Percentiles rank a stretch among this genome's conserved stretches.
phyloP scores from a whole-genome alignment of 2,329 filamentous ascomycete species.

The Ascochyta rabiei region DNA sequence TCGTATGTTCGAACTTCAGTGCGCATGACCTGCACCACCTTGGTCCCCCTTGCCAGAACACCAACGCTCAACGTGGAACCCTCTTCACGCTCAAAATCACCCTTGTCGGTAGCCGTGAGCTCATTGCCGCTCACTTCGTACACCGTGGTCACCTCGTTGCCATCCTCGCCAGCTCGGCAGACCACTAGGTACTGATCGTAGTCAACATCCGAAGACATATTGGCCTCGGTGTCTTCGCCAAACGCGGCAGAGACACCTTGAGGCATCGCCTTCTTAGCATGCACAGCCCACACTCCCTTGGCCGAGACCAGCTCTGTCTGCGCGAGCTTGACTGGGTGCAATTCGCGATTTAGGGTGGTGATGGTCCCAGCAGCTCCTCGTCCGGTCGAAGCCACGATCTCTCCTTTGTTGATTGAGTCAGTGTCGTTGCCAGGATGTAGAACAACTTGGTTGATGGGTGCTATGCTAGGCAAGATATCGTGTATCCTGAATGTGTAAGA shows the following conservation, averaged over 20 bases:
- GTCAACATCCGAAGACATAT: constrained; percentile 58
- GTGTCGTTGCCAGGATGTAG: constrained; percentile 58
- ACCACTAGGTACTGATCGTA: constrained; percentile 84
- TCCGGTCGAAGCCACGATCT: constrained; percentile 65
- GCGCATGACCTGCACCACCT: constrained; percentile 85
- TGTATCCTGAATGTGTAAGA: constrained; percentile 77
- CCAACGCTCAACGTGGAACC: constrained; percentile 87
- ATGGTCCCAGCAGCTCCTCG: constrained; percentile 71
- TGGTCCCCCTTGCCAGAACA: constrained; percentile 77
- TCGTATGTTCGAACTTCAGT: constrained; percentile 91
- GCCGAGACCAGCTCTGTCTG: constrained; percentile 75
- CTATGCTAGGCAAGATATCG: constrained; percentile 77
- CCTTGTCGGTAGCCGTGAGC: constrained; percentile 76
- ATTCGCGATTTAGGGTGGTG: constrained; percentile 76
- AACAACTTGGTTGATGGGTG: constrained; percentile 77
- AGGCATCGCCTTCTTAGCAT: constrained; percentile 69
- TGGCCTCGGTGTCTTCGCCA: constrained; percentile 50
- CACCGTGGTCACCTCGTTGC: constrained; percentile 77
- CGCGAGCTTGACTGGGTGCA: constrained; percentile 74
- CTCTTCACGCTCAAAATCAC: constrained; percentile 90
- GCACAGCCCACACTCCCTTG: constrained; percentile 80
- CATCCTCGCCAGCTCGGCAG: constrained; percentile 69
- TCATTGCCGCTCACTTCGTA: constrained; percentile 75
- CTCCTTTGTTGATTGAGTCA: constrained; percentile 46
- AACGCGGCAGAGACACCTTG: constrained; percentile 60